These are phyloP conservation scores for Desmodesmus armatus DNA, from an alignment of 139 green algal genomes.

Conservation along the genomic window DNA sequence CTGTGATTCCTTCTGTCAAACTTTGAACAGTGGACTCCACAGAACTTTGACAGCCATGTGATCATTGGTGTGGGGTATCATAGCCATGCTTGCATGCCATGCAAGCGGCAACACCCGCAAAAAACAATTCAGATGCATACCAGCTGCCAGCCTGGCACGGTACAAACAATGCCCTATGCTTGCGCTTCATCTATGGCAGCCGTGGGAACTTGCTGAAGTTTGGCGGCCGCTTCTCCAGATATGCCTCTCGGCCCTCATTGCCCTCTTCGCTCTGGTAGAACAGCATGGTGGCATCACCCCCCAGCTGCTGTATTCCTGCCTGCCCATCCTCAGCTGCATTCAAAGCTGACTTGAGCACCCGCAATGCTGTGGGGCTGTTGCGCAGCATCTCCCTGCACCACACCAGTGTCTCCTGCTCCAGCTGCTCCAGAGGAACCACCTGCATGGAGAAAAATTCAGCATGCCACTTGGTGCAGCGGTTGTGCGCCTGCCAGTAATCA, in stretches of 20 bases:
- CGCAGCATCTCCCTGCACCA: slow-evolving; percentile 97
- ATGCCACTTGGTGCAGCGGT: not conserved
- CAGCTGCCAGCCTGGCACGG: too few species aligned
- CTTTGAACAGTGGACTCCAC: not conserved
- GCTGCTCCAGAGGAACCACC: slow-evolving; percentile 89
- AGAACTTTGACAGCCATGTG: too few species aligned
- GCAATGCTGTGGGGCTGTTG: slow-evolving; percentile 95
- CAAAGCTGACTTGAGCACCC: slow-evolving; percentile 92
- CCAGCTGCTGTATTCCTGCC: slow-evolving; percentile 95
- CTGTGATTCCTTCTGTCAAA: not conserved
- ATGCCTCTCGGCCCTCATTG: slow-evolving; percentile 90
- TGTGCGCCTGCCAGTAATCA: not conserved
- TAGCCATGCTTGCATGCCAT: too few species aligned
- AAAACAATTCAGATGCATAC: too few species aligned
- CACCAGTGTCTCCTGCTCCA: slow-evolving; percentile 91
- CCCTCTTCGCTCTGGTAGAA: slow-evolving; percentile 97
- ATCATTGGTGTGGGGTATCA: too few species aligned
- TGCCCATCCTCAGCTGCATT: slow-evolving; percentile 98
- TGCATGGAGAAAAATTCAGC: slow-evolving; percentile 20
- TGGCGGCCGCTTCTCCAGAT: slow-evolving; percentile 87
- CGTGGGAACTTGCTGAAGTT: slow-evolving; percentile 94
- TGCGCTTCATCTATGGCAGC: too few species aligned
- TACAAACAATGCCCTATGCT: too few species aligned
- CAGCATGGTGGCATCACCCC: slow-evolving; percentile 94
- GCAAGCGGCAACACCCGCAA: too few species aligned